Evolutionary conservation across 2,329 filamentous ascomycete species (phyloP).

Genomic region (Drechmeria coniospora): DNA sequence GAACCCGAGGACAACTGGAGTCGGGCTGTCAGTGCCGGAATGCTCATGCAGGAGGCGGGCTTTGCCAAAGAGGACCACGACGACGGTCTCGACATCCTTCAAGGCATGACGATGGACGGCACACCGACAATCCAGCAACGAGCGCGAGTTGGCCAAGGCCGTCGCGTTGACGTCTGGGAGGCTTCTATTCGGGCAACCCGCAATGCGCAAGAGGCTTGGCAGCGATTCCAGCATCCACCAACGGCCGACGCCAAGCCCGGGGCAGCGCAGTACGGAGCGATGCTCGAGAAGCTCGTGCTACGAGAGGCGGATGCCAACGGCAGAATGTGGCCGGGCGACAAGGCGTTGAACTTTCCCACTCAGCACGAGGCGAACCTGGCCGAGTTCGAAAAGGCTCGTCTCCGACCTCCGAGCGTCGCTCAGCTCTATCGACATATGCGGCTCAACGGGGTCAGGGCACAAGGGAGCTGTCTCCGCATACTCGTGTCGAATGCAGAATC

Average conservation of each 20-base stretch:
- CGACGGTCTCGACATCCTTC: constrained; percentile 32
- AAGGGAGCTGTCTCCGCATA: constrained; percentile 34
- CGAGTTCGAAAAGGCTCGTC: constrained; percentile 48
- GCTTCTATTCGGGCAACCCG: constrained; percentile 42
- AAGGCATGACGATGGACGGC: constrained; percentile 32
- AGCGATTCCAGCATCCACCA: constrained; percentile 25
- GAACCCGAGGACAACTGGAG: constrained; percentile 36
- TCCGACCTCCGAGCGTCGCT: constrained; percentile 41
- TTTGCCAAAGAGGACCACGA: constrained; percentile 33
- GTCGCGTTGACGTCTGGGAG: constrained; percentile 29
- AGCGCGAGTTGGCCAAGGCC: constrained; percentile 6
- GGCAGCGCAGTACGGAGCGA: constrained; percentile 36
- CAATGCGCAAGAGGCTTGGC: constrained; percentile 47
- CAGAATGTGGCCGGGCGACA: constrained; percentile 41
- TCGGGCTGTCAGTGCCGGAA: constrained; percentile 34
- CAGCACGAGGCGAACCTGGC: constrained; percentile 33
- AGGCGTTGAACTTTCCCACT: constrained; percentile 29
- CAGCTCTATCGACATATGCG: constrained; percentile 46
- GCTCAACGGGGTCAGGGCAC: constrained; percentile 29
- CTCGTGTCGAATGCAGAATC: constrained; percentile 38
- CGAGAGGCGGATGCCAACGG: constrained; percentile 12
- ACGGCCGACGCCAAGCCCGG: constrained; percentile 18
- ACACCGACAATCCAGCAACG: constrained; percentile 41
- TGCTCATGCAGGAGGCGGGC: constrained; percentile 40
- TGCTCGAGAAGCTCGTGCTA: constrained; percentile 41